These are phyloP conservation scores for Colletotrichum sojae DNA, from an alignment of 2,329 filamentous ascomycete genomes.

Conservation along the genomic window DNA sequence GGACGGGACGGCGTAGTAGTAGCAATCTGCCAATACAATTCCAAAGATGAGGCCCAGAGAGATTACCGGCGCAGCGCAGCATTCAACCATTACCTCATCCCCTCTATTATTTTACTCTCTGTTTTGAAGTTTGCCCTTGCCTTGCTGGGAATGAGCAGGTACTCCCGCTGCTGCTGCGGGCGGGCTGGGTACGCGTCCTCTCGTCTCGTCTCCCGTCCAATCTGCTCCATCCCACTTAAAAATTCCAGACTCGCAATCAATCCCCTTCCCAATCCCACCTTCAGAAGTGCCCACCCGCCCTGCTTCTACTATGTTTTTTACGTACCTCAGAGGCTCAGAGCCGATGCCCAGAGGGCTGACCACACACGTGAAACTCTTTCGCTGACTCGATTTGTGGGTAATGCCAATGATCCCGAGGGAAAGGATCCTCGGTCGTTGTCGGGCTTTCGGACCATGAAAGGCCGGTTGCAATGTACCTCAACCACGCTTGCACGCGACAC, in stretches of 20 bases:
- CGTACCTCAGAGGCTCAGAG: no score
- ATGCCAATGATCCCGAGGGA: slow-evolving; percentile 6
- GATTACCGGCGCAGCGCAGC: neutral
- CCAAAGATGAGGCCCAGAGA: slow-evolving; percentile 19
- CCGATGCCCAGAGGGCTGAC: neutral
- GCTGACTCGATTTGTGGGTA: slow-evolving; percentile 38
- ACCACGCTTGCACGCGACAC: slow-evolving; percentile 2
- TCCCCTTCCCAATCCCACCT: neutral
- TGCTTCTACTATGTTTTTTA: no score
- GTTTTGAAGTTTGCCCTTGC: no score
- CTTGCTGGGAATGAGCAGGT: neutral
- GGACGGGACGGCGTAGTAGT: slow-evolving; percentile 29
- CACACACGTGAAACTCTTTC: slow-evolving; percentile 28
- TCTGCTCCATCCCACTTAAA: slow-evolving; percentile 20
- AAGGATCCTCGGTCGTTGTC: slow-evolving; percentile 25
- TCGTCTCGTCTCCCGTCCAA: slow-evolving; percentile 19
- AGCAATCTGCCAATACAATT: slow-evolving; percentile 20
- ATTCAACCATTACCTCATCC: slow-evolving; percentile 16
- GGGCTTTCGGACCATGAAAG: slow-evolving; percentile 24
- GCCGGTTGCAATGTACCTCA: neutral
- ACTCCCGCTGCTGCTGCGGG: neutral
- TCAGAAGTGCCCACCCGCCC: neutral
- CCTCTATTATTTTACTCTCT: neutral
- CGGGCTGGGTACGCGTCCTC: slow-evolving; percentile 10
- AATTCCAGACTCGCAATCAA: slow-evolving; percentile 20